Evolutionary conservation across 352 stramenopile species (phyloP), one percentile per base, ranked within the genome.

Genomic region (Phytopythium litorale): DNA sequence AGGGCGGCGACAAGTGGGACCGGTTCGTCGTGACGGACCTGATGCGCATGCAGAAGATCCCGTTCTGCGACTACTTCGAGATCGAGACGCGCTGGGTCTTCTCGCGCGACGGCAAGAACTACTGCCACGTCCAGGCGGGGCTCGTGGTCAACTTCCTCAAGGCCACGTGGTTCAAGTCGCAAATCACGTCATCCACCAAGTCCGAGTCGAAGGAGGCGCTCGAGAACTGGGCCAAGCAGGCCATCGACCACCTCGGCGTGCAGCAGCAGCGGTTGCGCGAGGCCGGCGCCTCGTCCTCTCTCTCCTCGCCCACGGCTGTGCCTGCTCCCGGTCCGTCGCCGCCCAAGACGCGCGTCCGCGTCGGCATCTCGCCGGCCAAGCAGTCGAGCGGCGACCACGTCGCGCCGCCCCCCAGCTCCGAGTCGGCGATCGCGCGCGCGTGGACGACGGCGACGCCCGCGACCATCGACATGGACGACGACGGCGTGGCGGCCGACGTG

Each of bases 61-160:
- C 84, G 12, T 91, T 90, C 60, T 83, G 73, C 56, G 84, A 93
- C 61, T 91, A 90, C 68, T 93, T 93, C 66, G 84, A 90, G 58
- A 87, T 93, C 43, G 84, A 93, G 62, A 87, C 82, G 42, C 79
- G 84, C 23, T 93, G 84, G 65, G 80, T 94, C 23, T 90, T 91
- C 53, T 84, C 77, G 21, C 71, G 82, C 9, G 84, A 91, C 55
- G 80, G 84, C 45, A 82, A 84, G 52, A 79, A 88, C 51, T 90
- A 88, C 54, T 90, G 81, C 62, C 84, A 90, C 45, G 81, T 87
- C 6, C 73, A 93, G 68, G 76, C 76, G 18, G 84, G 84, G 6
- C 60, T 91, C 16, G 67, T 90, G 6, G 79, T 93, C 25, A 86
- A 93, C 62, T 93, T 89, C 45, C 66, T 86, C 23, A 91, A 91